phyloP scores from a whole-genome alignment of 306 rosid genomes.

The Dryas drummondii region DNA sequence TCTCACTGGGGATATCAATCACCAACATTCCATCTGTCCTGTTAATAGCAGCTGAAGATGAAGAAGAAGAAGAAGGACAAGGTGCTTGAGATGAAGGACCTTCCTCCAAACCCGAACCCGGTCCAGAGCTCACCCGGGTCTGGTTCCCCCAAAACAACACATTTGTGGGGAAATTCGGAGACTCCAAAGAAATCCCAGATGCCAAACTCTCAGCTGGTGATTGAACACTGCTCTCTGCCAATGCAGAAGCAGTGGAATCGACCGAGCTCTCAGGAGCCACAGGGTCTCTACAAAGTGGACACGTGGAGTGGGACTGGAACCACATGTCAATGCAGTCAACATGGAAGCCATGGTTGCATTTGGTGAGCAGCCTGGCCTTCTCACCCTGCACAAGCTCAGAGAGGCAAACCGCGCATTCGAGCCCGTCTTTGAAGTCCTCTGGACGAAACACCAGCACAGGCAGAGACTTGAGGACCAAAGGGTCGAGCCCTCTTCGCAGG shows the following conservation, averaged over 20 bases:
- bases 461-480: constrained; percentile 59
- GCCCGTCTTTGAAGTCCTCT: constrained; percentile 76
- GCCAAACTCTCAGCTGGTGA: constrained; percentile 37
- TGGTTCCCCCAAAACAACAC: constrained; percentile 89
- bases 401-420: constrained; percentile 92
- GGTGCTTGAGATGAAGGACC: constrained; percentile 42
- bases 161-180: constrained; percentile 80
- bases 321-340: constrained; percentile 97
- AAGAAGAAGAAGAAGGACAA: constrained; percentile 41
- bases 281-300: constrained; percentile 81
- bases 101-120: constrained; percentile 56
- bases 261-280: constrained; percentile 38
- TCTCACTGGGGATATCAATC: constrained; percentile 68
- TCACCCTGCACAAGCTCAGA: constrained; percentile 75
- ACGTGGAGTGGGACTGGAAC: constrained; percentile 91
- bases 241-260: neutral
- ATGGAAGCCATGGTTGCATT: constrained; percentile 94
- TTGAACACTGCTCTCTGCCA: constrained; percentile 10
- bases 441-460: constrained; percentile 54
- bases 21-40: constrained; percentile 54
- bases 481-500: constrained; percentile 66
- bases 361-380: constrained; percentile 67
- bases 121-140: constrained; percentile 49
- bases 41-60: constrained; percentile 17
- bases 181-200: constrained; percentile 38